These are phyloP conservation scores for Chloranthus sessilifolius DNA, from an alignment of 164 flowering plant genomes.

Conservation along the genomic window DNA sequence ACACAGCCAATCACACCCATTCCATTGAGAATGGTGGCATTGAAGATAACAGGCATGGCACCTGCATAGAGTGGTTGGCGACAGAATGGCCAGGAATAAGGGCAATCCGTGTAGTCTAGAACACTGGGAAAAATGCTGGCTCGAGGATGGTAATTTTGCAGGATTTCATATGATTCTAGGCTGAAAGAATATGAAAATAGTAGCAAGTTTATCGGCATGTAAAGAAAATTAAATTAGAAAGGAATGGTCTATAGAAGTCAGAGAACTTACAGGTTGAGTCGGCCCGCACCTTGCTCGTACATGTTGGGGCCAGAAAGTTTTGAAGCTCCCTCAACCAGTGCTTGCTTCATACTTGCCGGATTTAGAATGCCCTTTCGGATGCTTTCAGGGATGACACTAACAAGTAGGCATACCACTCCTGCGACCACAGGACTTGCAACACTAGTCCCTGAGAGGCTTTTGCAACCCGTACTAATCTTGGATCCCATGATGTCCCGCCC, in stretches of 20 bases:
- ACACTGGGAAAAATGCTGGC: constrained; percentile 91
- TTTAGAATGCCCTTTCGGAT: constrained; percentile 59
- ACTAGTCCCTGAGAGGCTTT: constrained; percentile 98
- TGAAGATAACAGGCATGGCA: constrained; percentile 98
- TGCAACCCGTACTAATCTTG: constrained; percentile 96
- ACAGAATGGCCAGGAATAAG: constrained; percentile 98
- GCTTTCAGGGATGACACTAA: constrained; percentile 73
- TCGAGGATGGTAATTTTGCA: constrained; percentile 80
- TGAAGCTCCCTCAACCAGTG: constrained; percentile 96
- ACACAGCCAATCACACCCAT: constrained; percentile 95
- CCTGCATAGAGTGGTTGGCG: constrained; percentile 98
- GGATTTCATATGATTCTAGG: constrained; percentile 84
- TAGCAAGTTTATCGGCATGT: constrained; percentile 10
- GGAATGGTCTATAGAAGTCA: neutral
- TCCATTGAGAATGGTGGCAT: constrained; percentile 91
- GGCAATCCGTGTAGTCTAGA: constrained; percentile 87
- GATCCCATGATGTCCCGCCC: constrained; percentile 98
- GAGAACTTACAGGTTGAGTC: constrained; percentile 87
- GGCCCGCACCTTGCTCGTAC: constrained; percentile 99
- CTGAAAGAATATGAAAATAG: constrained; percentile 40
- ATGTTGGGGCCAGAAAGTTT: constrained; percentile 95
- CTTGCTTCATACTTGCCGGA: constrained; percentile 99
- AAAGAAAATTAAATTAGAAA: neutral
- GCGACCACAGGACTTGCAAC: constrained; percentile 99
- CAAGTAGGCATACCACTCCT: constrained; percentile 93